A percentile compares a stretch with the other conserved stretches of the same genome.
Evolutionary conservation across 148 eudicot species (phyloP).

Genomic region (Polygonum aviculare): DNA sequence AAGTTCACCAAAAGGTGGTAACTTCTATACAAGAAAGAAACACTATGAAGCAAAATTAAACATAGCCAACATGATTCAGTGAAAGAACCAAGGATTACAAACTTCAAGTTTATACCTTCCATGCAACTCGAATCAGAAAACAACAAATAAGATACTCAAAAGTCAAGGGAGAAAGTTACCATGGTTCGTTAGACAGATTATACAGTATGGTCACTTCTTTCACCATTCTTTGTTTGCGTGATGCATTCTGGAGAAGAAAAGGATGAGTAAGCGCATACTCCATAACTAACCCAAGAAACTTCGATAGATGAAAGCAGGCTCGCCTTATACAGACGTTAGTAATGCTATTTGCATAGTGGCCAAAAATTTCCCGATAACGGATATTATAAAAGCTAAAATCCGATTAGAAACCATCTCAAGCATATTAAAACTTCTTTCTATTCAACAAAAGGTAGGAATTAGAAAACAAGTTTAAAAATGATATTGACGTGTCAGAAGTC

Average conservation of each 20-base stretch:
- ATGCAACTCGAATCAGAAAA: background rate
- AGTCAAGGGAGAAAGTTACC: conserved; percentile 38
- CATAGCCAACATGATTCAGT: background rate
- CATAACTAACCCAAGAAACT: background rate
- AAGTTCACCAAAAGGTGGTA: background rate
- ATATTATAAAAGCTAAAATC: background rate
- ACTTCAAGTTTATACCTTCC: background rate
- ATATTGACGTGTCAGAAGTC: background rate
- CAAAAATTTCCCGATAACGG: background rate
- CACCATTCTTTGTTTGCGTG: conserved; percentile 89
- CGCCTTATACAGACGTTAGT: background rate
- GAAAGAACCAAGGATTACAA: background rate
- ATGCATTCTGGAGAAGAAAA: conserved; percentile 59
- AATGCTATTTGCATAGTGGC: background rate
- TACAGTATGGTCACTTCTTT: conserved; percentile 90
- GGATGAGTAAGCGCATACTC: background rate
- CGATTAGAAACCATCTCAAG: background rate
- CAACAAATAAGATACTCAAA: conserved; percentile 3
- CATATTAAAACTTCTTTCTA: background rate
- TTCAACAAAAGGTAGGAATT: background rate
- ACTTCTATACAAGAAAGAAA: background rate
- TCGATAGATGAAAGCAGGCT: background rate
- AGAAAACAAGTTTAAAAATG: background rate
- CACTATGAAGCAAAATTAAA: background rate
- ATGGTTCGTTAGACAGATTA: conserved; percentile 93